Percentiles rank a stretch among this genome's conserved stretches.
These are phyloP conservation scores for Hibiscus syriacus DNA, from an alignment of 345 rosid genomes.

Conservation along the genomic window DNA sequence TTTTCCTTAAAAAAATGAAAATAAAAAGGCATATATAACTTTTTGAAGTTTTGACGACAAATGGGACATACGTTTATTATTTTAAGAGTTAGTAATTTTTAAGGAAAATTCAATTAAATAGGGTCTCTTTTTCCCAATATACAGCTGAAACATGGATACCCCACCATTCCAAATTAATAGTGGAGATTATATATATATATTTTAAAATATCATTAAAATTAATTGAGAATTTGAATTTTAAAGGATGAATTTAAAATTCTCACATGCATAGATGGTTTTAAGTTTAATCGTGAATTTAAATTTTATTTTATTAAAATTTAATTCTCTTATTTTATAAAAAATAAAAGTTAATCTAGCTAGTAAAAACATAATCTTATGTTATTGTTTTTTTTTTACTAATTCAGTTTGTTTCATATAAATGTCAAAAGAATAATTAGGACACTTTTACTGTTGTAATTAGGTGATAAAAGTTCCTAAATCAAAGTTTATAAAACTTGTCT, in stretches of 20 bases:
- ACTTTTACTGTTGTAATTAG: neutral
- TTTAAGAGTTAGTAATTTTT: no score
- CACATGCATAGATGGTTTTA: neutral
- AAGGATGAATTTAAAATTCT: no score
- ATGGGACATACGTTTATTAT: neutral
- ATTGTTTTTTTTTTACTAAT: no score
- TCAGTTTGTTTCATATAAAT: no score
- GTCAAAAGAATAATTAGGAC: neutral
- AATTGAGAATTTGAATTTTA: neutral
- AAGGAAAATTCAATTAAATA: no score
- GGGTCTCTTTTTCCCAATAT: neutral
- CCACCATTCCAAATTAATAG: constrained; percentile 7
- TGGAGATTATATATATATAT: neutral
- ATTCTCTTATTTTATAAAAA: no score
- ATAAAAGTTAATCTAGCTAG: no score
- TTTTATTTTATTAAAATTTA: no score
- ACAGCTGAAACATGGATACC: neutral
- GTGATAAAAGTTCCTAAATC: neutral
- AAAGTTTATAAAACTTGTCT: neutral
- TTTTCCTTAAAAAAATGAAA: no score
- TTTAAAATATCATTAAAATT: no score
- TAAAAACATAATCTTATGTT: no score
- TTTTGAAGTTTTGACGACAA: neutral
- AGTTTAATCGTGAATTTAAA: no score
- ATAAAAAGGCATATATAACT: neutral